Percentiles rank a stretch among this genome's conserved stretches.
Conservation (phyloP, 805 yeast genomes). For the Nakazawaea siamensis region DNA sequence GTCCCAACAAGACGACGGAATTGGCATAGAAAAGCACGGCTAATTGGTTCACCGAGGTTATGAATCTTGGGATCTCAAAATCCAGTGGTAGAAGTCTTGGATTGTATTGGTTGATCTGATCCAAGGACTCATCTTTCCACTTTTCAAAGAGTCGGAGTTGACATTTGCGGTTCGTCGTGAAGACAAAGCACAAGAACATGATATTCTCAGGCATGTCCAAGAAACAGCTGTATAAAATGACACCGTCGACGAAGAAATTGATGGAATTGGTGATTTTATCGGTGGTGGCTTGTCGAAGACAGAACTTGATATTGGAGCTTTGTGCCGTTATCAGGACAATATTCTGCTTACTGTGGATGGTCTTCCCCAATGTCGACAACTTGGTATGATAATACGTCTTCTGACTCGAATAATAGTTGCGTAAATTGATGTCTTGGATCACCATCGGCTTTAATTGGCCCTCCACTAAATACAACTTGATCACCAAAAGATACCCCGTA, state of each 20-base stretch:
- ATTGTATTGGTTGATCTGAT: conserved; percentile 14
- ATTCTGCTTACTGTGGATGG: conserved; percentile 11
- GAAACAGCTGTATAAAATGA: conserved; percentile 17
- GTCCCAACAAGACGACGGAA: conserved; percentile 2
- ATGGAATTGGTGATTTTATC: conserved; percentile 12
- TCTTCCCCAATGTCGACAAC: conserved; percentile 14
- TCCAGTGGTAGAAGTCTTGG: conserved; percentile 16
- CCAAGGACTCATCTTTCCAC: conserved; percentile 11
- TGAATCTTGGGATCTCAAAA: conserved; percentile 20
- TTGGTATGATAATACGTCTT: conserved; percentile 6
- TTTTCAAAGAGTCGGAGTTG: conserved; percentile 19
- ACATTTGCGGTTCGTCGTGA: conserved; percentile 15
- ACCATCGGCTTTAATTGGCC: conserved; percentile 17
- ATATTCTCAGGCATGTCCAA: conserved; percentile 12
- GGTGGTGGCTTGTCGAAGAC: not conserved
- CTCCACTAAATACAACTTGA: conserved; percentile 14
- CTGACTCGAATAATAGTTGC: conserved; percentile 12
- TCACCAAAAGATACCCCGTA: conserved; percentile 15
- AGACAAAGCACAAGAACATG: conserved; percentile 16
- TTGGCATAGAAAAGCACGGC: conserved; percentile 17
- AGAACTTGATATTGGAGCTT: conserved; percentile 12
- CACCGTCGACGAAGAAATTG: conserved; percentile 17
- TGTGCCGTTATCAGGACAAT: conserved; percentile 19
- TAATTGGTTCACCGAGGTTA: conserved; percentile 16
- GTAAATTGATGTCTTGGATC: conserved; percentile 6